Percentiles rank a stretch among this genome's conserved stretches.
phyloP scores from a whole-genome alignment of 2,329 filamentous ascomycete species.

The Diaporthe capsici region DNA sequence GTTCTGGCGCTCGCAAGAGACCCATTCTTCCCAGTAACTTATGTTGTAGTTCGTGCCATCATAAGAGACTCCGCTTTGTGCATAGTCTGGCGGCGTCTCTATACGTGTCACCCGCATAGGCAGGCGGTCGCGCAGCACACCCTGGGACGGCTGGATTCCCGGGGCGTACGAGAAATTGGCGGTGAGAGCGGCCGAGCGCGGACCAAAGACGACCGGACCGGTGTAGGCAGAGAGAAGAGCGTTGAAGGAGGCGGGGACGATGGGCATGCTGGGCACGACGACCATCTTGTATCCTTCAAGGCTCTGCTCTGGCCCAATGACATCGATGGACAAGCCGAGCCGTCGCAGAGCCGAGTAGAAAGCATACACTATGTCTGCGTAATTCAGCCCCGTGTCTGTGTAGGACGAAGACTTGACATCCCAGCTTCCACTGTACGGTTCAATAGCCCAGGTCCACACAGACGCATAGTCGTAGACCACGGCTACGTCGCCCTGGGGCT shows the following conservation, averaged over 20 bases:
- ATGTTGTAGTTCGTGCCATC: constrained; percentile 43
- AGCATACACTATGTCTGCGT: constrained; percentile 43
- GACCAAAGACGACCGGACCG: constrained; percentile 44
- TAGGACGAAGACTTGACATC: constrained; percentile 42
- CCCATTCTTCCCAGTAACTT: constrained; percentile 44
- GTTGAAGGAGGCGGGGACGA: constrained; percentile 42
- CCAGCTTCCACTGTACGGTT: constrained; percentile 46
- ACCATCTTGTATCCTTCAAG: constrained; percentile 45
- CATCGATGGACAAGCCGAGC: constrained; percentile 45
- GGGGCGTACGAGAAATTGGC: constrained; percentile 42
- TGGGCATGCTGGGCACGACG: constrained; percentile 45
- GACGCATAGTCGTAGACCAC: constrained; percentile 45
- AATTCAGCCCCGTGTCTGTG: constrained; percentile 39
- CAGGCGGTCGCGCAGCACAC: constrained; percentile 42
- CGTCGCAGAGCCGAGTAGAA: constrained; percentile 46
- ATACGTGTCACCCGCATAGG: constrained; percentile 46
- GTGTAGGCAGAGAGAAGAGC: constrained; percentile 38
- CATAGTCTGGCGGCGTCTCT: constrained; percentile 45
- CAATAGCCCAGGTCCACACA: constrained; percentile 44
- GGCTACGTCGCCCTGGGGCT: constrained; percentile 43
- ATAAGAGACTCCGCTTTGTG: constrained; percentile 43
- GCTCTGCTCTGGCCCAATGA: constrained; percentile 43
- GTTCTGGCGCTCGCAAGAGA: constrained; percentile 41
- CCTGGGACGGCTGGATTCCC: constrained; percentile 43
- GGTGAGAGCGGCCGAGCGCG: constrained; percentile 44